Evolutionary conservation across 257 asterid genomes (phyloP).

Genomic region (Capsicum baccatum): DNA sequence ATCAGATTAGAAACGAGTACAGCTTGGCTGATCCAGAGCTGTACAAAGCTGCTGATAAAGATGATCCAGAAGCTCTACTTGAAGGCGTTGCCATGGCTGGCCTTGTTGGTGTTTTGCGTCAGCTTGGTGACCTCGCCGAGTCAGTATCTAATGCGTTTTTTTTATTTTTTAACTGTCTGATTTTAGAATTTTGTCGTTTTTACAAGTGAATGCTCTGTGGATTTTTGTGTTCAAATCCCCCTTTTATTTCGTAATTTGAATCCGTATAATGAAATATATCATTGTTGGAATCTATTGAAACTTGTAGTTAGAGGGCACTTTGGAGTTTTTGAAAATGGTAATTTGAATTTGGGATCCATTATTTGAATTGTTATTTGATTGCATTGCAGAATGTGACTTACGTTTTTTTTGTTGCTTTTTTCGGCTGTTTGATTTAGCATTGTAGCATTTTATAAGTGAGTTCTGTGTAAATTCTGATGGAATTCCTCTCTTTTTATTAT

Average conservation of each 20-base stretch:
- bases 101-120: slow-evolving; percentile 96
- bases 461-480: not conserved
- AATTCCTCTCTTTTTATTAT: not conserved
- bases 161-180: not conserved
- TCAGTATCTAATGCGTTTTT: slow-evolving; percentile 41
- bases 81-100: slow-evolving; percentile 99
- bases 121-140: slow-evolving; percentile 99
- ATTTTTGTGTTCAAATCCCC: not conserved
- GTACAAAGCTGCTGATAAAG: slow-evolving; percentile 86
- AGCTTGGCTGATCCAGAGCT: slow-evolving; percentile 93
- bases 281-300: not conserved
- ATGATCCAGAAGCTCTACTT: slow-evolving; percentile 96
- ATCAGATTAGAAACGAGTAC: slow-evolving; percentile 86
- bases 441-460: not conserved
- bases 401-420: not conserved
- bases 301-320: not conserved
- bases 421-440: not conserved
- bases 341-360: not conserved
- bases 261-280: not conserved
- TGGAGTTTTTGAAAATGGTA: slow-evolving; percentile 3
- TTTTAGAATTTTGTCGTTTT: not conserved
- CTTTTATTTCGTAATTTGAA: not conserved
- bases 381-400: not conserved
- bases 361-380: slow-evolving; percentile 12
- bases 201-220: not conserved